Evolutionary conservation across 768 basidiomycete species (phyloP), one percentile per base, ranked within the genome.

Genomic region (Cystofilobasidium macerans): DNA sequence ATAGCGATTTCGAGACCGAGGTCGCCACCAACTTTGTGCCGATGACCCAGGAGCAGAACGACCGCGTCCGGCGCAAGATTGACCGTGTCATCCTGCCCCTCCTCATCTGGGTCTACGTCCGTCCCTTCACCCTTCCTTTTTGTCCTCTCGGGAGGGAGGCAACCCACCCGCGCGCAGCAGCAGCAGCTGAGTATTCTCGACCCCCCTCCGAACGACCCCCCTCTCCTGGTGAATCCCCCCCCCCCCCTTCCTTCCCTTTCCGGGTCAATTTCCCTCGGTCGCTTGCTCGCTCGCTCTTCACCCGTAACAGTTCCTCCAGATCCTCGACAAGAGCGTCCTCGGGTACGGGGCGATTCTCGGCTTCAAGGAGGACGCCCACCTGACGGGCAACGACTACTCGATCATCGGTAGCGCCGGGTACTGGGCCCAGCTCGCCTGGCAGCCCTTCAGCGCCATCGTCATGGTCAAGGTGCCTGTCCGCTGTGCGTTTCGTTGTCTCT

Each of bases 21-120:
- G 51, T 54, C 28, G 51, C 28, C 28, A 26, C 4, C 6, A n/a
- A 30, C 26, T 30, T 2, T 30, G 30, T 54, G 9, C 51, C 51
- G 9, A 28, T 54, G 26, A 54, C 51, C 5, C 18, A 54, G 16
- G 51, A 54, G 51, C 54, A 62, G 57, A 48, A 35, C 36, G 36
- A 32, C 2, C 28, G 20, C 35, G 54, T 68, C 45, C 36, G 67
- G 22, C 61, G 62, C 33, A 62, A 62, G 48, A 68, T 68, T 45
- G 67, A 68, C 30, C 36, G 24, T 24, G 65, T 67, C 40, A 60
- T 68, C 5, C 67, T 68, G n/a, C 61, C 61, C 8, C 61, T 68
- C 1, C 66, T 68, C 38, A 56, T 54, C 26, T 74, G 73, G 72
- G 71, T 76, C 14, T 77, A 76, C 68, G 73, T 75, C 14, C 42